A percentile compares a stretch with the other conserved stretches of the same genome.
phyloP scores from a whole-genome alignment of 179 eudicot genomes.

The Beta lomatogona region DNA sequence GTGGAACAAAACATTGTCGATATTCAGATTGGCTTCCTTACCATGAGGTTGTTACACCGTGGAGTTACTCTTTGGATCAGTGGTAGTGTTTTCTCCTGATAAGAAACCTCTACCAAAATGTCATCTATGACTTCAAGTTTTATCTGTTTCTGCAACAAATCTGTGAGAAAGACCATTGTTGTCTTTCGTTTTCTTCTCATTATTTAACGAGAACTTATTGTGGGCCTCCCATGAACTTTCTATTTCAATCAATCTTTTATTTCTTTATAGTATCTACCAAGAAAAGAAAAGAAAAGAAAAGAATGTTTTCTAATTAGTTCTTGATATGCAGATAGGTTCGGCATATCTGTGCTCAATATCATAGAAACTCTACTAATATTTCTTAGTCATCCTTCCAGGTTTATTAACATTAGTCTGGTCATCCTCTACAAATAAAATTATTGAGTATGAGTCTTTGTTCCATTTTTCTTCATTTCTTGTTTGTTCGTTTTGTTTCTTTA shows the following conservation, averaged over 20 bases:
- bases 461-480: background rate
- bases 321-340: background rate
- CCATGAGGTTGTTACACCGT: background rate
- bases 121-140: background rate
- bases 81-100: background rate
- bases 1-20: background rate
- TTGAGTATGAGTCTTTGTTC: background rate
- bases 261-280: too few relatives aligned
- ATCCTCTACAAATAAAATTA: background rate
- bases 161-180: background rate
- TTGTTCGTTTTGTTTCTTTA: too few relatives aligned
- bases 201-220: background rate
- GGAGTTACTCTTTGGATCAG: background rate
- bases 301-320: background rate
- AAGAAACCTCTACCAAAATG: background rate
- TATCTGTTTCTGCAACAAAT: background rate
- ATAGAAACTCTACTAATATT: background rate
- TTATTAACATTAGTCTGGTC: background rate
- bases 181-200: background rate
- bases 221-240: too few relatives aligned
- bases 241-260: too few relatives aligned
- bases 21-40: background rate
- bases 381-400: background rate
- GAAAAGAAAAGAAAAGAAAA: too few relatives aligned
- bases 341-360: background rate